These are phyloP conservation scores for Coprinopsis sp. DNA, from an alignment of 768 basidiomycete genomes.

Conservation along the genomic window DNA sequence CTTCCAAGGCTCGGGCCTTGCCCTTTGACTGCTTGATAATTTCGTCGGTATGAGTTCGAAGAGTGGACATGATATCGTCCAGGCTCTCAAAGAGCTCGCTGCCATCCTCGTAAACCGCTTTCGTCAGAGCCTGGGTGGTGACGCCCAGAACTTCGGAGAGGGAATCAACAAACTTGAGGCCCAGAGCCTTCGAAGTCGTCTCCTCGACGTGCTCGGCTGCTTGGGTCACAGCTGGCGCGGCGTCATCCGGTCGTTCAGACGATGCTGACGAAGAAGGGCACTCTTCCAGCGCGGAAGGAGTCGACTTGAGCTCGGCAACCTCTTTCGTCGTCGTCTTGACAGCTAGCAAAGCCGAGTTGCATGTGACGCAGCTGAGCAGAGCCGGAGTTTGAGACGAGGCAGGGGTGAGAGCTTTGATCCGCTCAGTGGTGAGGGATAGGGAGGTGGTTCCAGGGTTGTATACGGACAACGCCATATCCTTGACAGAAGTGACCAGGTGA, in stretches of 20 bases:
- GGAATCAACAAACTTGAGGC: slow-evolving; percentile 39
- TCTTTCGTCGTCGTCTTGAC: slow-evolving; percentile 2
- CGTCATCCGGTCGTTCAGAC: slow-evolving; percentile 11
- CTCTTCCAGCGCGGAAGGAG: neutral
- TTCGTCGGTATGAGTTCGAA: slow-evolving; percentile 44
- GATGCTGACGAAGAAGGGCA: neutral
- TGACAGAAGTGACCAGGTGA: slow-evolving; percentile 33
- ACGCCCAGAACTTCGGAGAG: slow-evolving; percentile 46
- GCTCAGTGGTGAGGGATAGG: slow-evolving; percentile 26
- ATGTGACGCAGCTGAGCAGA: slow-evolving; percentile 12
- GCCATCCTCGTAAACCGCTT: slow-evolving; percentile 47
- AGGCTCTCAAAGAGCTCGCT: slow-evolving; percentile 55
- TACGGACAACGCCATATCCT: slow-evolving; percentile 49
- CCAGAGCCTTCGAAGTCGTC: slow-evolving; percentile 28
- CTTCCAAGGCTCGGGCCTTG: slow-evolving; percentile 39
- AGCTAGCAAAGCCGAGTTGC: neutral
- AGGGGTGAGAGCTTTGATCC: slow-evolving; percentile 17
- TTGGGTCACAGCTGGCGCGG: neutral
- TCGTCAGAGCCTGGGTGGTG: slow-evolving; percentile 38
- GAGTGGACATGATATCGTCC: slow-evolving; percentile 49
- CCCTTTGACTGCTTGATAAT: slow-evolving; percentile 46
- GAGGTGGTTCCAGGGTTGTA: slow-evolving; percentile 46
- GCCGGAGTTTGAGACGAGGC: slow-evolving; percentile 20
- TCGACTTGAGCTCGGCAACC: neutral
- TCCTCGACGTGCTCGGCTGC: slow-evolving; percentile 12